Evolutionary conservation across 2,329 filamentous ascomycete genomes (phyloP).

Genomic region (Zalaria sp.): DNA sequence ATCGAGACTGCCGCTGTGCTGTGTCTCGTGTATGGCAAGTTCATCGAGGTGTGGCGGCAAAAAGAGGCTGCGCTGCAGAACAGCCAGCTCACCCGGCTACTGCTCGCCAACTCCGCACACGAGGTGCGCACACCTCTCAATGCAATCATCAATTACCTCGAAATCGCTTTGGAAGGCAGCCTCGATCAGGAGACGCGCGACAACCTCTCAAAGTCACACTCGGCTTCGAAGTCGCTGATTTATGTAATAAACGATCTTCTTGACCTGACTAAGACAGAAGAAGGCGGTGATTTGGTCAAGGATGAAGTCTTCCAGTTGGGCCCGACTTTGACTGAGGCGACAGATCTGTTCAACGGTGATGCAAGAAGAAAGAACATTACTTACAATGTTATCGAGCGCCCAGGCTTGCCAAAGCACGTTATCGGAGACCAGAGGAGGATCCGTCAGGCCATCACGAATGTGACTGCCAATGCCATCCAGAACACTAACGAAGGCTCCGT

Average conservation of each 20-base stretch:
- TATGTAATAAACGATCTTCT: conserved; percentile 89
- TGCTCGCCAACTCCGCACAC: conserved; percentile 80
- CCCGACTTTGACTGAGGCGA: conserved; percentile 61
- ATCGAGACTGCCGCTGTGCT: conserved; percentile 79
- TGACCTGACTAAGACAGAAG: conserved; percentile 77
- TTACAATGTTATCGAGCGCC: conserved; percentile 54
- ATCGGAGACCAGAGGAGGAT: conserved; percentile 67
- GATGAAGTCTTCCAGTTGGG: conserved; percentile 66
- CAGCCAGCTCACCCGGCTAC: conserved; percentile 62
- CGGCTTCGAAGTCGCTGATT: conserved; percentile 80
- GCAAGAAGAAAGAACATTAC: conserved; percentile 60
- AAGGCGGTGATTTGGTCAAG: conserved; percentile 64
- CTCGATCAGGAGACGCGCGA: conserved; percentile 74
- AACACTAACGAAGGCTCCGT: conserved; percentile 57
- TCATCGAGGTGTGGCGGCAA: conserved; percentile 86
- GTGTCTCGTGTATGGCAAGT: conserved; percentile 76
- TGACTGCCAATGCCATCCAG: conserved; percentile 74
- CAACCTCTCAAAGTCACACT: conserved; percentile 71
- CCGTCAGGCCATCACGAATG: conserved; percentile 70
- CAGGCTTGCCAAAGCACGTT: conserved; percentile 55
- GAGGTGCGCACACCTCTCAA: conserved; percentile 85
- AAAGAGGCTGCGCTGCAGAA: conserved; percentile 74
- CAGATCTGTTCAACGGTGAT: conserved; percentile 58
- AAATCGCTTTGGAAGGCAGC: conserved; percentile 72
- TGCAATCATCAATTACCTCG: conserved; percentile 87